Conservation (phyloP, 2,329 filamentous ascomycete genomes). For the Alternaria gaisen region DNA sequence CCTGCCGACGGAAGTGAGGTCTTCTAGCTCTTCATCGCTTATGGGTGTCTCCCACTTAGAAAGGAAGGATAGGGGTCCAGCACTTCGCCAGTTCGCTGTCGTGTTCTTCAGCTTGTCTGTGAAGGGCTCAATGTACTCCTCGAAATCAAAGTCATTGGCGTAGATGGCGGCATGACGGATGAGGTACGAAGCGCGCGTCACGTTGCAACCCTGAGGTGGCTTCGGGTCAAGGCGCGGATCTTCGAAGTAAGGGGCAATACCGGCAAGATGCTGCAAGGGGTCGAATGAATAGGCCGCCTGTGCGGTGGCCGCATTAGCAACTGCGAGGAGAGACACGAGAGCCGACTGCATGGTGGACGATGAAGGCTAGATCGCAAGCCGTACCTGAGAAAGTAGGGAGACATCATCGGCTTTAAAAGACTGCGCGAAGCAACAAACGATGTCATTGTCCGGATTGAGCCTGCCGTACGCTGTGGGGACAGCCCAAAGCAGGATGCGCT, state of each 20-base stretch:
- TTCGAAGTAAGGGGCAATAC: constrained; percentile 61
- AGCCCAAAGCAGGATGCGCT: constrained; percentile 5
- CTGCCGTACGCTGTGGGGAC: neutral
- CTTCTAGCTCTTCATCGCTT: constrained; percentile 64
- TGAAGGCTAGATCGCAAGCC: constrained; percentile 13
- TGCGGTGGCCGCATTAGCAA: constrained; percentile 39
- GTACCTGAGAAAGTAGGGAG: constrained; percentile 14
- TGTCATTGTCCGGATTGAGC: constrained; percentile 14
- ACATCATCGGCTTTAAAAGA: constrained; percentile 9
- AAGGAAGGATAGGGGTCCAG: constrained; percentile 66
- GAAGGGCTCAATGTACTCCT: constrained; percentile 61
- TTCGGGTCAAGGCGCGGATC: constrained; percentile 58
- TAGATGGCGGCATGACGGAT: constrained; percentile 62
- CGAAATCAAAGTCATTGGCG: constrained; percentile 63
- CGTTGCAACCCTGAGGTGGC: constrained; percentile 61
- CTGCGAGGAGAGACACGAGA: constrained; percentile 33
- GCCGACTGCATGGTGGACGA: constrained; percentile 26
- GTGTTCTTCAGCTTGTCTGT: constrained; percentile 67
- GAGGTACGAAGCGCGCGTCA: constrained; percentile 60
- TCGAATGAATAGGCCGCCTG: constrained; percentile 53
- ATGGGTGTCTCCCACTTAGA: constrained; percentile 66
- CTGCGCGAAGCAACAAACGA: constrained; percentile 3
- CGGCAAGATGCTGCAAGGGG: constrained; percentile 60
- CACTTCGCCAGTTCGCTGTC: constrained; percentile 65
- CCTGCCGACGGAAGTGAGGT: constrained; percentile 69